phyloP scores from a whole-genome alignment of 2,329 filamentous ascomycete species.

The Orbilia javanica region DNA sequence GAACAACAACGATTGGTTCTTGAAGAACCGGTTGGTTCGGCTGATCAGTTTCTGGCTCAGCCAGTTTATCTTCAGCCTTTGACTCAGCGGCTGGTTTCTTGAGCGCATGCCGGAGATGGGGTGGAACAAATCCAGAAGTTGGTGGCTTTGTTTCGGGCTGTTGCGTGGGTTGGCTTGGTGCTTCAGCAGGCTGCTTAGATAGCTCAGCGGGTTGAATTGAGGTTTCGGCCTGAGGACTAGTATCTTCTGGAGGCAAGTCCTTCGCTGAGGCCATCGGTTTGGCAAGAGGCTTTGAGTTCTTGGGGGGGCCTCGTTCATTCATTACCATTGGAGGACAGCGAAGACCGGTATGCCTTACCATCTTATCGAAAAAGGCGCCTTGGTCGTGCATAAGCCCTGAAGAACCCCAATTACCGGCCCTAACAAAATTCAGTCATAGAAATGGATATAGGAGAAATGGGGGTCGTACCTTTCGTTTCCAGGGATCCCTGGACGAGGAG shows the following conservation, averaged over 20 bases:
- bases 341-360: slow-evolving; percentile 32
- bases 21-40: not conserved
- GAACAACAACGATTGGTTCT: not conserved
- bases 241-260: slow-evolving; percentile 9
- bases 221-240: not conserved
- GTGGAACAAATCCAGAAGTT: slow-evolving; percentile 28
- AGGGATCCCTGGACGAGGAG: not conserved
- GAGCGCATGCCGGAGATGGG: slow-evolving; percentile 31
- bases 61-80: not conserved
- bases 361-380: slow-evolving; percentile 40
- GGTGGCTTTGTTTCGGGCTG: slow-evolving; percentile 3
- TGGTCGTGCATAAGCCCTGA: slow-evolving; percentile 23
- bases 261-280: slow-evolving; percentile 50
- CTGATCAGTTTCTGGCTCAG: not conserved
- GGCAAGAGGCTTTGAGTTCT: slow-evolving; percentile 10
- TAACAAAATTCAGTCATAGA: not conserved
- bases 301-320: not conserved
- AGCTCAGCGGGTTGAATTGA: not conserved
- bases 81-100: slow-evolving; percentile 1
- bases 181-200: not conserved
- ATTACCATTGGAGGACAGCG: slow-evolving; percentile 3
- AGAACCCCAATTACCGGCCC: slow-evolving; percentile 11
- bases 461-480: not conserved
- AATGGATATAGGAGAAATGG: not conserved
- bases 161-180: not conserved